phyloP scores from a whole-genome alignment of 73 alveolate species.

The Tetrahymena borealis region DNA sequence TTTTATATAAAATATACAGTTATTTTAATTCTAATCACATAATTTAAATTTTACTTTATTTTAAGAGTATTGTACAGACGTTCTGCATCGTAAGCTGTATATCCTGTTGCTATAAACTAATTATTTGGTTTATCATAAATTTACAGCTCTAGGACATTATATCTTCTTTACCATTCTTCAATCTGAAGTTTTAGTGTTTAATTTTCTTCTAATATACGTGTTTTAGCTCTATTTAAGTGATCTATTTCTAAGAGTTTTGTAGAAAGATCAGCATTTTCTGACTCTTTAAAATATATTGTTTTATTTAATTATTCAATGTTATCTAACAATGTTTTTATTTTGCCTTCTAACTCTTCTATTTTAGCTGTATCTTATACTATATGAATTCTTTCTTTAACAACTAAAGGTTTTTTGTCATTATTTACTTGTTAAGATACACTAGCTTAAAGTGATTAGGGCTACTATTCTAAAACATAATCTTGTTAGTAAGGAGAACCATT shows the following conservation, averaged over 20 bases:
- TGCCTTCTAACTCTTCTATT: not conserved
- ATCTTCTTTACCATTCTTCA: not conserved
- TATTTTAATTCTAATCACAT: not conserved
- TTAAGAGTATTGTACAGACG: not conserved
- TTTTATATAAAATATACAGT: not conserved
- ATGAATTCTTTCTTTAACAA: not conserved
- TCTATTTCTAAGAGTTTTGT: not conserved
- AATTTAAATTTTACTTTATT: not conserved
- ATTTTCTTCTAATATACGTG: not conserved
- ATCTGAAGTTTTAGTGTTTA: not conserved
- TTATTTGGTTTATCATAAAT: not conserved
- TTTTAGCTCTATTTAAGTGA: not conserved
- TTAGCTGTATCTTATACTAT: not conserved
- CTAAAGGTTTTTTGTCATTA: not conserved
- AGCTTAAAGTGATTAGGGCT: too few relatives aligned
- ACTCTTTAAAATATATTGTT: not conserved
- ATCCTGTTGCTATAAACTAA: not conserved
- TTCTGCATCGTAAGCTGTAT: not conserved
- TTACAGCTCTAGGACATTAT: not conserved
- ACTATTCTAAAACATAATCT: too few relatives aligned
- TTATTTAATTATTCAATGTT: not conserved
- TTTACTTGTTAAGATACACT: too few relatives aligned
- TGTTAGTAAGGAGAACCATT: too few relatives aligned
- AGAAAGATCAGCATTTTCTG: not conserved
- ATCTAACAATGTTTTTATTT: not conserved